A percentile compares a stretch with the other conserved stretches of the same genome.
Conservation (phyloP, 1,139 yeast species). For the Zygoascus sp. region DNA sequence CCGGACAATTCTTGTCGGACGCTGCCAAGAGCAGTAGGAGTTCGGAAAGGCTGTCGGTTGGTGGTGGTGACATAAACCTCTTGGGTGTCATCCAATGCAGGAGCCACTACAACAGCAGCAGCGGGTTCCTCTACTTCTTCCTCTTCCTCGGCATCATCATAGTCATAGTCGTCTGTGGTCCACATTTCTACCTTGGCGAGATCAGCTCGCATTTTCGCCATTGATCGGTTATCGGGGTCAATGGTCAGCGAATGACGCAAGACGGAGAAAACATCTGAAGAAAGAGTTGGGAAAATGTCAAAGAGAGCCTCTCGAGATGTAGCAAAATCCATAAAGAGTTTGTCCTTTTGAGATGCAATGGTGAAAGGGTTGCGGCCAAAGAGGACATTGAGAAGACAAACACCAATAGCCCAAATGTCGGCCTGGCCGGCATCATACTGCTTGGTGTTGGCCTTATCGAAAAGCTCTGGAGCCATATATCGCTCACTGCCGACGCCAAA, state of each 20-base stretch:
- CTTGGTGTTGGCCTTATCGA: constrained; percentile 46
- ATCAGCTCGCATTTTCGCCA: constrained; percentile 56
- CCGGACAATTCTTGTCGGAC: constrained; percentile 15
- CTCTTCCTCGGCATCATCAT: constrained; percentile 19
- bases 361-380: constrained; percentile 87
- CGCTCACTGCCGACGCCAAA: constrained; percentile 93
- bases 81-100: constrained; percentile 14
- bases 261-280: constrained; percentile 79
- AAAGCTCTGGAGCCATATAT: constrained; percentile 95
- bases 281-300: constrained; percentile 88
- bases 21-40: constrained; percentile 33
- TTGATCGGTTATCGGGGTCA: constrained; percentile 81
- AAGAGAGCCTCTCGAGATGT: constrained; percentile 83
- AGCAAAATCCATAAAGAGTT: constrained; percentile 81
- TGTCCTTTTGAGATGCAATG: constrained; percentile 80
- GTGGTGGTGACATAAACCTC: constrained; percentile 27
- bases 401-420: constrained; percentile 92
- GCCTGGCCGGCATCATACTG: constrained; percentile 80
- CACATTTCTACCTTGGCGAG: constrained; percentile 58
- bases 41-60: constrained; percentile 41
- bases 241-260: constrained; percentile 73
- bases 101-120: constrained; percentile 25
- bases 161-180: constrained; percentile 62
- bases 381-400: constrained; percentile 75
- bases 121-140: constrained; percentile 20